These are phyloP conservation scores for Jamesozyma piceae DNA, from an alignment of 805 yeast species.

Conservation along the genomic window DNA sequence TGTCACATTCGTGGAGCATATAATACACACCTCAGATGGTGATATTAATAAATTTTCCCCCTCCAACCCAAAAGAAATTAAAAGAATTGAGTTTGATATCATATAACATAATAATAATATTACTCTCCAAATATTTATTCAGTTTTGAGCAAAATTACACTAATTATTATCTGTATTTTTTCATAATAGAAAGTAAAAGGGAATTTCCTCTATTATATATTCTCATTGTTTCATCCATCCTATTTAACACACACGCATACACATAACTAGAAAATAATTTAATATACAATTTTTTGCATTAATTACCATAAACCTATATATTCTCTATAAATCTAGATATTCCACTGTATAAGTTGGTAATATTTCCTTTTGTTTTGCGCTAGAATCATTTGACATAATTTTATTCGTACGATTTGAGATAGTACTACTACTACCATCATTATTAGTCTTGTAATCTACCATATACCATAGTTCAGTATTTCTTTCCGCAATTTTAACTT, in stretches of 20 bases:
- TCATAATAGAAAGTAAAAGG: too few relatives aligned
- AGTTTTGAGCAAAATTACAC: too few relatives aligned
- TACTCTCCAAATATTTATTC: neutral
- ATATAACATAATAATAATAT: neutral
- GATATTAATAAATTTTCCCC: constrained; percentile 15
- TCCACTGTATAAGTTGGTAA: constrained; percentile 26
- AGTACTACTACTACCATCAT: neutral
- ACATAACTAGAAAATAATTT: too few relatives aligned
- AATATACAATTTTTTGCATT: neutral
- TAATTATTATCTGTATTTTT: too few relatives aligned
- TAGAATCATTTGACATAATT: neutral
- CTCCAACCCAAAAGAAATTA: constrained; percentile 16
- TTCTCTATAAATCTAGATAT: constrained; percentile 17
- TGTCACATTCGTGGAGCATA: constrained; percentile 53
- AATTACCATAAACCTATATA: neutral
- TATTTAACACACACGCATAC: too few relatives aligned
- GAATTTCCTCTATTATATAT: too few relatives aligned
- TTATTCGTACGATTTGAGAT: constrained; percentile 6
- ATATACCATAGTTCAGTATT: constrained; percentile 25
- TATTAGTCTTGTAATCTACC: constrained; percentile 15
- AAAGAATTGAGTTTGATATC: constrained; percentile 19
- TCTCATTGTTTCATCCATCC: too few relatives aligned
- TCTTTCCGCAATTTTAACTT: constrained; percentile 22
- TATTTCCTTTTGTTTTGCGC: constrained; percentile 3
- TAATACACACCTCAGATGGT: constrained; percentile 43